Evolutionary conservation across 2,329 filamentous ascomycete species (phyloP).

Genomic region (Chalaropsis ovoidea): DNA sequence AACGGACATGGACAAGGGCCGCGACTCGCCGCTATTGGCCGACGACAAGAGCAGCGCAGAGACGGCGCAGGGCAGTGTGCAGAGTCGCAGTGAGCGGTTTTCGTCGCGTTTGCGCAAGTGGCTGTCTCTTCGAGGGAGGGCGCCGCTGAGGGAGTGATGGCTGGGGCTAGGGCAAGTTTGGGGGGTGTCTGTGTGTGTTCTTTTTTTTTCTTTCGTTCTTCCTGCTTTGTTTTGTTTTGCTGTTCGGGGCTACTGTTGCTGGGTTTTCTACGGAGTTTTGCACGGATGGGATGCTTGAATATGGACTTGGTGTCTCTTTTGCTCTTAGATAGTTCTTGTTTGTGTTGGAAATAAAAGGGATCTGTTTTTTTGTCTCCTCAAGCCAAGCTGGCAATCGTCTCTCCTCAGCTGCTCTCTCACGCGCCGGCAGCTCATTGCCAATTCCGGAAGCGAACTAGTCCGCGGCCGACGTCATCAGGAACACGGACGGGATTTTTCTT

Average conservation of each 20-base stretch:
- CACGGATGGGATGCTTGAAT: neutral
- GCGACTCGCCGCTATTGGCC: neutral
- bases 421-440: neutral
- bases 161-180: too few species aligned
- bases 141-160: neutral
- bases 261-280: neutral
- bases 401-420: neutral
- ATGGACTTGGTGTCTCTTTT: neutral
- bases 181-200: too few species aligned
- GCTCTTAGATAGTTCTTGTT: neutral
- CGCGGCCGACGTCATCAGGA: neutral
- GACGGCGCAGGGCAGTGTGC: neutral
- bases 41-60: conserved; percentile 7
- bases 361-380: neutral
- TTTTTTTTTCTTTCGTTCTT: neutral
- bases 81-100: conserved; percentile 12
- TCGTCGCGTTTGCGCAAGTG: conserved; percentile 15
- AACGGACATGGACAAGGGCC: neutral
- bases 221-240: too few species aligned
- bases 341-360: neutral
- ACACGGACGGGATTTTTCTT: neutral
- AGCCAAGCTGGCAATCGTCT: neutral
- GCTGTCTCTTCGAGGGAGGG: conserved; percentile 2
- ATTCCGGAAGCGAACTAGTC: neutral
- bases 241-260: neutral